A percentile compares a stretch with the other conserved stretches of the same genome.
Evolutionary conservation across 2,329 filamentous ascomycete species (phyloP).

Genomic region (Leptodontidium sp.): DNA sequence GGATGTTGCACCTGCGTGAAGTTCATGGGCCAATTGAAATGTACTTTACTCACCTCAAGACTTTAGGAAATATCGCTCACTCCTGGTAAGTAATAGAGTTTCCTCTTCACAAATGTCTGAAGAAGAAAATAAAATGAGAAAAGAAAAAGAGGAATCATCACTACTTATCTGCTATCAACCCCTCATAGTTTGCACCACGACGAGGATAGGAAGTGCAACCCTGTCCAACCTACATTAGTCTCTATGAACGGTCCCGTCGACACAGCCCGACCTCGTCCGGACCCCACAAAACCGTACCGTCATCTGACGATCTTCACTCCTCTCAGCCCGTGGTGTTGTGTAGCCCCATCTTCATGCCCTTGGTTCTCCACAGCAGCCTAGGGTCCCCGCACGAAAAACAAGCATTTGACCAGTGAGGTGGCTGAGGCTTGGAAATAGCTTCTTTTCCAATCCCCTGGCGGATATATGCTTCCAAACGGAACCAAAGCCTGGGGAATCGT

Average conservation of each 20-base stretch:
- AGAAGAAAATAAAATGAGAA: not conserved
- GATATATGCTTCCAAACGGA: too few species aligned
- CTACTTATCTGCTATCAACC: conserved; percentile 4
- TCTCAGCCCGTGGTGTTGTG: conserved; percentile 7
- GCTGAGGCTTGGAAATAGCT: conserved; percentile 21
- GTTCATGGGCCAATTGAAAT: not conserved
- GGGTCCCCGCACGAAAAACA: conserved; percentile 16
- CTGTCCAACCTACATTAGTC: conserved; percentile 10
- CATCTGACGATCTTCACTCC: conserved; percentile 15
- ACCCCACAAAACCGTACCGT: not conserved
- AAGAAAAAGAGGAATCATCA: not conserved
- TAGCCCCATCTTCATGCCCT: conserved; percentile 15
- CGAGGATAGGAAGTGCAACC: not conserved
- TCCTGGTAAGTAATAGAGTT: not conserved
- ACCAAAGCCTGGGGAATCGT: too few species aligned
- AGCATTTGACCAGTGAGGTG: conserved; percentile 21
- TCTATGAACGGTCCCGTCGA: not conserved
- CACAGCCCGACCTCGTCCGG: not conserved
- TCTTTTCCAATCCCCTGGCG: conserved; percentile 27
- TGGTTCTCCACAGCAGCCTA: not conserved
- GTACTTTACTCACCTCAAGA: not conserved
- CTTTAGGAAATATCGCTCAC: not conserved
- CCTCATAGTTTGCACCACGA: not conserved
- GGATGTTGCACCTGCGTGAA: not conserved
- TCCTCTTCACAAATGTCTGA: not conserved